Evolutionary conservation across 495 filamentous ascomycete species (phyloP), one percentile per base, ranked within the genome.

Genomic region (Hypoxylon subgilvum): DNA sequence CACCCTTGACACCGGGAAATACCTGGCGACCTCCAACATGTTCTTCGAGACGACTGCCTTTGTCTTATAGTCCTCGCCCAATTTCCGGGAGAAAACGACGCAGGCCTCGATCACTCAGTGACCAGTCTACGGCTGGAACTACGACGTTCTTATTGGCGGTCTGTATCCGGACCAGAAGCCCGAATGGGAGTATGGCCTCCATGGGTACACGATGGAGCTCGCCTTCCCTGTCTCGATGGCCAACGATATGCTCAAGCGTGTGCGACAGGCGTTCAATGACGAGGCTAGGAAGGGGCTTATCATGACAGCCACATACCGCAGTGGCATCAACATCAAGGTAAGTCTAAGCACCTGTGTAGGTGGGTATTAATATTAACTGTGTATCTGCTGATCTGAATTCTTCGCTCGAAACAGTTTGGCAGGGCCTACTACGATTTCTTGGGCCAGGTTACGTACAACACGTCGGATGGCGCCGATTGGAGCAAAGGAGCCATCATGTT

Each of bases 121-220:
- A 75, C 78, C 78, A 6, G 76, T 79, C 16, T 79, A 81, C 54
- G 78, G 78, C 12, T 79, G 75, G 73, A 76, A 79, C 55, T 77
- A 80, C 55, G 76, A 78, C 50, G 76, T 80, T 6, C 63, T 80
- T 2, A 81, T 81, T 23, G 78, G 78, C 0, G 78, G 78, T 0
- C 59, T 79, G 2, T 81, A 79, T 28, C 75, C 76, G 0, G 75
- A 74, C 40, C 74, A 79, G 41, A 69, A 71, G 53, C 71, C 78
- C 4, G 75, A 79, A 49, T 81, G 78, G 78, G 78, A 79, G 6
- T 72, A 76, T 36, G 70, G 70, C 13, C 69, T 81, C 25, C 70
- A 71, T 43, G 78, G 73, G 6, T 64, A 70, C 23, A 81, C 78
- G 2, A 66, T 81, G 10, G 78, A 81, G 50, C 73, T 81, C 55